phyloP scores from a whole-genome alignment of 345 rosid species.

The Laguncularia racemosa region DNA sequence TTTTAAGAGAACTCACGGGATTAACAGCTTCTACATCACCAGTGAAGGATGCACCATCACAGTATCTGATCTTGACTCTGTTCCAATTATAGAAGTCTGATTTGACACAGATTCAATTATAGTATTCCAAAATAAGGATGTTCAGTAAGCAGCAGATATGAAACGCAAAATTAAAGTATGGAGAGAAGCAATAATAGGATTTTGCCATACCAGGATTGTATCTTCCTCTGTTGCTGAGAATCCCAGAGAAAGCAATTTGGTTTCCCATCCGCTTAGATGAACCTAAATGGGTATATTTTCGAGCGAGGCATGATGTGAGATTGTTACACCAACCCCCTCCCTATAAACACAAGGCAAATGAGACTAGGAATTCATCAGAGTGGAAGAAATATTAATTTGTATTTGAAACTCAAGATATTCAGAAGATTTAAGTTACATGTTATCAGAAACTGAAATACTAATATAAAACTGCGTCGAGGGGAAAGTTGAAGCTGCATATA shows the following conservation, averaged over 20 bases:
- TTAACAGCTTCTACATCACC: slow-evolving; percentile 74
- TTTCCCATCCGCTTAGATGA: slow-evolving; percentile 69
- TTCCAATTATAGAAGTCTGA: slow-evolving; percentile 92
- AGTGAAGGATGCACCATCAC: slow-evolving; percentile 90
- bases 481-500: too few relatives aligned
- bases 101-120: background rate
- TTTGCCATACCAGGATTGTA: slow-evolving; percentile 64
- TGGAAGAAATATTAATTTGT: background rate
- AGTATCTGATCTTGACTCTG: slow-evolving; percentile 82
- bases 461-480: too few relatives aligned
- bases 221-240: slow-evolving; percentile 44
- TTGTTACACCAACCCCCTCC: slow-evolving; percentile 99
- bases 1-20: slow-evolving; percentile 40
- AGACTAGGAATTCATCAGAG: background rate
- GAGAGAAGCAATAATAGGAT: too few relatives aligned
- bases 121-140: background rate
- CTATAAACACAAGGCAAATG: slow-evolving; percentile 20
- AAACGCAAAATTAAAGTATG: background rate
- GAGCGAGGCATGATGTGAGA: slow-evolving; percentile 45
- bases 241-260: slow-evolving; percentile 73
- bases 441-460: too few relatives aligned
- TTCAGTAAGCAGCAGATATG: background rate
- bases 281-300: slow-evolving; percentile 69
- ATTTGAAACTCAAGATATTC: too few relatives aligned
- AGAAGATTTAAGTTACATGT: too few relatives aligned